Evolutionary conservation across 805 yeast species (phyloP), one percentile per base, ranked within the genome.

Genomic region (Cyberlindnera petersonii): DNA sequence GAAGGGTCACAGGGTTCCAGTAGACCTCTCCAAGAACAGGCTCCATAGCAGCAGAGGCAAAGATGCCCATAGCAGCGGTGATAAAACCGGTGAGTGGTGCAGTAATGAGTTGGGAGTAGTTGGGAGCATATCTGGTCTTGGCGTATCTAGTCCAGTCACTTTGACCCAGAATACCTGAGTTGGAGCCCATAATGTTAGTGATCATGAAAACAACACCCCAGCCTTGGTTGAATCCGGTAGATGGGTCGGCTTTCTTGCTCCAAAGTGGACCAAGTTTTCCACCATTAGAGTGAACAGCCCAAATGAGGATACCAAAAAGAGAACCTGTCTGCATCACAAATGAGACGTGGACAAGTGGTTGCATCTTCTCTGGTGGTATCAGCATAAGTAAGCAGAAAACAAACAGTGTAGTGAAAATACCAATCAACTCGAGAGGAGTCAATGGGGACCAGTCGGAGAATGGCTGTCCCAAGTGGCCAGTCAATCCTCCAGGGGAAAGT

Each of bases 361-460:
- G 61, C 34, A 59, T 43, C 33, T 50, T 55, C 38, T 63, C 60
- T 11, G 68, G 66, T 24, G 50, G 61, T 21, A 65, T 55, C 19
- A 51, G 44, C 40, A 53, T 47, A 9, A 68, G 42, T 1, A 64
- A n/a, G 40, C 65, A 66, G 49, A 64, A 71, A 10, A 67, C 28
- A 2, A 69, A 43, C 39, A 70, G 66, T 0, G 69, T 68, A 31
- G 68, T 53, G 23, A 68, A 55, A 20, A 68, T 65, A 42, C 61
- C 60, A 8, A 43, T 28, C n/a, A 43, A 35, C 38, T 43, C 46
- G n/a, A 43, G 32, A 16, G 26, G 29, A 5, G 31, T 24, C 16
- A 43, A 32, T 5, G 46, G 46, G 24, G 33, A 24, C 46, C 46
- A 43, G 33, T 43, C 43, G 4, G 43, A 39, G 33, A 43, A 39